Evolutionary conservation across 805 yeast species (phyloP).

Genomic region (Wickerhamomyces alni): DNA sequence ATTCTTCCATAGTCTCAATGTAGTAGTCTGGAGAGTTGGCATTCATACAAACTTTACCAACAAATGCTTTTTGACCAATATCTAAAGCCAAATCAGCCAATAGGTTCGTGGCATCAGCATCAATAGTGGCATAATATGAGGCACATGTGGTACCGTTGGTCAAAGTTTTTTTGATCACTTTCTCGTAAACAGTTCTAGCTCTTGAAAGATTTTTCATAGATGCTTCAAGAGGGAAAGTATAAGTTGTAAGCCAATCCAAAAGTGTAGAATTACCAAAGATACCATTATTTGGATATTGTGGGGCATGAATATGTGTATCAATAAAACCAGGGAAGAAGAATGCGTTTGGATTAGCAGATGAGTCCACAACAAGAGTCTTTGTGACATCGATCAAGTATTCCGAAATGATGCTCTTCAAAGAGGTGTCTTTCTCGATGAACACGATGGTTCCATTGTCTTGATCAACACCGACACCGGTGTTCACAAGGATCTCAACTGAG

Average conservation of each 20-base stretch:
- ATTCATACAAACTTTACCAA: constrained; percentile 95
- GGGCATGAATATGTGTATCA: constrained; percentile 81
- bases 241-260: constrained; percentile 81
- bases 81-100: constrained; percentile 66
- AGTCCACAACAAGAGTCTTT: constrained; percentile 27
- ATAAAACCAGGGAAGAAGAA: constrained; percentile 82
- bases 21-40: constrained; percentile 71
- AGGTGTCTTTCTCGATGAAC: constrained; percentile 19
- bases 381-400: constrained; percentile 17
- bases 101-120: constrained; percentile 64
- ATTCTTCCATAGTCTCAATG: constrained; percentile 49
- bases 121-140: constrained; percentile 86
- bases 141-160: constrained; percentile 87
- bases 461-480: constrained; percentile 65
- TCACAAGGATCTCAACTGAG: constrained; percentile 45
- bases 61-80: constrained; percentile 78
- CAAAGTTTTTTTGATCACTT: constrained; percentile 66
- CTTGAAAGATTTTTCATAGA: constrained; percentile 45
- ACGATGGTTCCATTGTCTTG: constrained; percentile 29
- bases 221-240: constrained; percentile 87
- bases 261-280: constrained; percentile 82
- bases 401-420: constrained; percentile 5
- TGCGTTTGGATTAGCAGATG: constrained; percentile 30
- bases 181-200: constrained; percentile 60
- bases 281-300: constrained; percentile 78